Evolutionary conservation across 75 land plant genomes (phyloP).

Genomic region (Chamaecyparis obtusa): DNA sequence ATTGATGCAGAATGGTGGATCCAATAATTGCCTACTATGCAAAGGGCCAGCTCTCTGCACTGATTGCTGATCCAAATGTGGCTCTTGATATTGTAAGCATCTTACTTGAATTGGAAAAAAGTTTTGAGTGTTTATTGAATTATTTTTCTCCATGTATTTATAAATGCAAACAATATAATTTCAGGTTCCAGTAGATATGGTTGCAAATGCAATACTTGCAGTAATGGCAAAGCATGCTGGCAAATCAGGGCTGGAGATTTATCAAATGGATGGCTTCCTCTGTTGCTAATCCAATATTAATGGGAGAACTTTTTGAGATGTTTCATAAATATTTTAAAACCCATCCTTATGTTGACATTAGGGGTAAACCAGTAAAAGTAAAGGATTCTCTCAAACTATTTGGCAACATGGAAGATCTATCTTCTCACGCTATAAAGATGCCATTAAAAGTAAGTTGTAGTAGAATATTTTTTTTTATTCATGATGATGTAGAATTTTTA

Average conservation of each 20-base stretch:
- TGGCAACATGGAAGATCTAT: slow-evolving; percentile 57
- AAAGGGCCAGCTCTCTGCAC: slow-evolving; percentile 79
- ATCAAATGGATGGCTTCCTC: slow-evolving; percentile 94
- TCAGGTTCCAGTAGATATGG: slow-evolving; percentile 95
- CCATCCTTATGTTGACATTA: slow-evolving; percentile 56
- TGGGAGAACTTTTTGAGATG: slow-evolving; percentile 42
- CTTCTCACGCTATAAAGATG: slow-evolving; percentile 19
- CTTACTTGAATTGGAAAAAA: no score
- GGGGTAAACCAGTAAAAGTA: slow-evolving; percentile 53
- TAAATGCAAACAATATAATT: background rate
- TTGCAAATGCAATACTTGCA: slow-evolving; percentile 84
- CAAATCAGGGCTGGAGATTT: slow-evolving; percentile 43
- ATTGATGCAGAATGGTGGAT: slow-evolving; percentile 77
- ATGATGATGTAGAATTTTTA: no score
- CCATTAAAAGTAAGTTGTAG: slow-evolving; percentile 14
- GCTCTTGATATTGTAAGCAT: slow-evolving; percentile 79
- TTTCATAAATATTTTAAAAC: slow-evolving; percentile 60
- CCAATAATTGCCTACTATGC: slow-evolving; percentile 81
- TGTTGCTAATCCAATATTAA: slow-evolving; percentile 61
- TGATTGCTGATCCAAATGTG: slow-evolving; percentile 69
- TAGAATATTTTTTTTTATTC: no score
- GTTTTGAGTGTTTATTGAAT: background rate
- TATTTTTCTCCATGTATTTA: background rate
- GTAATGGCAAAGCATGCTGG: slow-evolving; percentile 77
- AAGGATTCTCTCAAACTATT: slow-evolving; percentile 10